Conservation (phyloP, 148 eudicot species). For the Amaranthus hypochondriacus region DNA sequence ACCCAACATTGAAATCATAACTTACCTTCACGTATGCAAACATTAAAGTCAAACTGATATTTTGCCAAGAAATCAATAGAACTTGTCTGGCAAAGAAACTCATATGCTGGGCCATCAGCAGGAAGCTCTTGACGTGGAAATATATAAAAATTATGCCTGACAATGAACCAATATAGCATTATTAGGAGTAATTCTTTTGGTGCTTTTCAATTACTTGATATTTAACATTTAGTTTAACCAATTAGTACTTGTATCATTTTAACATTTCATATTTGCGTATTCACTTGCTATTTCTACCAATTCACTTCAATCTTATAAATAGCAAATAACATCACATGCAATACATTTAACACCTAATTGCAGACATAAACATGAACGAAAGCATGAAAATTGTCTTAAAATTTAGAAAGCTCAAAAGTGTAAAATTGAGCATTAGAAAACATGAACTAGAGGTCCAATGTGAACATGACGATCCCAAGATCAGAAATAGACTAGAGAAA, state of each 20-base stretch:
- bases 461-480: background rate
- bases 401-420: background rate
- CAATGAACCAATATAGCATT: constrained; percentile 7
- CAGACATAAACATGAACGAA: background rate
- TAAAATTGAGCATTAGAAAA: background rate
- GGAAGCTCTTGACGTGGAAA: constrained; percentile 87
- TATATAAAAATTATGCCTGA: constrained; percentile 85
- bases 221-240: background rate
- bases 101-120: constrained; percentile 45
- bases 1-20: background rate
- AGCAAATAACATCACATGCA: constrained; percentile 4
- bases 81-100: constrained; percentile 87
- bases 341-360: background rate
- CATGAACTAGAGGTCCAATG: background rate
- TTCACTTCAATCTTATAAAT: background rate
- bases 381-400: background rate
- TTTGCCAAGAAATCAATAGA: constrained; percentile 86
- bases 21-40: constrained; percentile 80
- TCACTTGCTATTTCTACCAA: background rate
- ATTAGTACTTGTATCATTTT: background rate
- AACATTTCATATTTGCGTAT: background rate
- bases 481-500: background rate
- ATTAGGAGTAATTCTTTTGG: background rate
- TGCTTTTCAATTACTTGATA: background rate
- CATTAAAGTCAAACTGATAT: constrained; percentile 88